A percentile compares a stretch with the other conserved stretches of the same genome.
phyloP scores from a whole-genome alignment of 352 stramenopile genomes.

The Phytophthora gonapodyides region DNA sequence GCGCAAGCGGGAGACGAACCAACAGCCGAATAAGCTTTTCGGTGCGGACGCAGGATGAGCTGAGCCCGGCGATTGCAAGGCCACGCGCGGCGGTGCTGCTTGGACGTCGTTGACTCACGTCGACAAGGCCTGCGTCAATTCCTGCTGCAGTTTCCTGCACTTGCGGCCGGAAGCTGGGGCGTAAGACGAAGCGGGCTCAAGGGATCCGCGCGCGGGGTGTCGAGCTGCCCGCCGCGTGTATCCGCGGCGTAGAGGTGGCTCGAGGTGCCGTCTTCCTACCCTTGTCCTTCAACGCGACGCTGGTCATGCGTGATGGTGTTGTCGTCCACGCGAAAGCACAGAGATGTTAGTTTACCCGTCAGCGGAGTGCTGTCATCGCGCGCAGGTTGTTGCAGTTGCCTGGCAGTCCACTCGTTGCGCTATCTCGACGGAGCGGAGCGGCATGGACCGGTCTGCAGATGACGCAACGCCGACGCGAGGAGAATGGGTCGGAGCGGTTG shows the following conservation, averaged over 20 bases:
- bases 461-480: slow-evolving; percentile 29
- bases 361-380: slow-evolving; percentile 19
- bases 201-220: too few species aligned
- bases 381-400: slow-evolving; percentile 34
- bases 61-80: slow-evolving; percentile 5
- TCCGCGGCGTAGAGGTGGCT: slow-evolving; percentile 7
- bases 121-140: not conserved
- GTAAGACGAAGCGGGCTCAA: too few species aligned
- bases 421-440: slow-evolving; percentile 21
- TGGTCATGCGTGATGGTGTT: slow-evolving; percentile 3
- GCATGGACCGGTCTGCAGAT: slow-evolving; percentile 21
- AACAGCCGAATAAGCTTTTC: slow-evolving; percentile 31
- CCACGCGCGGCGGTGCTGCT: not conserved
- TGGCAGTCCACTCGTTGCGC: slow-evolving; percentile 21
- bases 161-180: not conserved
- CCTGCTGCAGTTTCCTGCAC: slow-evolving; percentile 10
- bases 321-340: not conserved
- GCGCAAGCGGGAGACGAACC: not conserved
- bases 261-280: not conserved
- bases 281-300: slow-evolving; percentile 8
- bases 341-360: too few species aligned
- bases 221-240: too few species aligned
- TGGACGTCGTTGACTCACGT: slow-evolving; percentile 23
- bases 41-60: slow-evolving; percentile 21
- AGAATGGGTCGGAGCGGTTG: slow-evolving; percentile 17